Percentiles rank a stretch among this genome's conserved stretches.
phyloP scores from a whole-genome alignment of 169 alveolate species.

The Eimeria maxima region DNA sequence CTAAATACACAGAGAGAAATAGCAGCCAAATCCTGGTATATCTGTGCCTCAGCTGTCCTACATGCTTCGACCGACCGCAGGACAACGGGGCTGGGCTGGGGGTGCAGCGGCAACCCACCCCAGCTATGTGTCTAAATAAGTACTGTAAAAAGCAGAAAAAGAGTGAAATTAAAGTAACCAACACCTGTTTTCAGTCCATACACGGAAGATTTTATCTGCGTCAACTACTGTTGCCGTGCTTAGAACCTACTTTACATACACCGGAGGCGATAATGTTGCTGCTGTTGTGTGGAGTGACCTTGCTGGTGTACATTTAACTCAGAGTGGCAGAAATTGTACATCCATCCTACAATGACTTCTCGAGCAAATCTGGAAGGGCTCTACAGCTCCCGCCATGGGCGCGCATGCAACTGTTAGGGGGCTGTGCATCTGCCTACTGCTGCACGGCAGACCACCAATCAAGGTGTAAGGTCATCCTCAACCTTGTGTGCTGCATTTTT shows the following conservation, averaged over 20 bases:
- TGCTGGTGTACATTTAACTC: slow-evolving; percentile 6
- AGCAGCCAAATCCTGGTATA: background rate
- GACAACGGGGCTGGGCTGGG: slow-evolving; percentile 44
- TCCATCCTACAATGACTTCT: background rate
- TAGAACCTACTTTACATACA: background rate
- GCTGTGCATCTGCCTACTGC: background rate
- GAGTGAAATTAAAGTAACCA: background rate
- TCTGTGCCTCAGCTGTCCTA: background rate
- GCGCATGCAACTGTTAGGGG: background rate
- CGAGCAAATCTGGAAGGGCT: background rate
- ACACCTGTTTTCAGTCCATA: background rate
- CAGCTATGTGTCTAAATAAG: background rate
- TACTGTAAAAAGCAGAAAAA: background rate
- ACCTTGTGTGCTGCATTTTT: background rate
- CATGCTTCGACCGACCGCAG: background rate
- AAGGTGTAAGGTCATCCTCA: background rate
- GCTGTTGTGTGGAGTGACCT: slow-evolving; percentile 32
- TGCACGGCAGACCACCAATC: background rate
- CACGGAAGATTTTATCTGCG: background rate
- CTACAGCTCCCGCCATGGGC: background rate
- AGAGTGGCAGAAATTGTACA: background rate
- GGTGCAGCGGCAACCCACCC: background rate
- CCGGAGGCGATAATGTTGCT: slow-evolving; percentile 13
- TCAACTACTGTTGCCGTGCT: background rate
- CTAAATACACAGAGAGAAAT: background rate